phyloP scores from a whole-genome alignment of 257 asterid species.

The Paraleonurus japonicus region DNA sequence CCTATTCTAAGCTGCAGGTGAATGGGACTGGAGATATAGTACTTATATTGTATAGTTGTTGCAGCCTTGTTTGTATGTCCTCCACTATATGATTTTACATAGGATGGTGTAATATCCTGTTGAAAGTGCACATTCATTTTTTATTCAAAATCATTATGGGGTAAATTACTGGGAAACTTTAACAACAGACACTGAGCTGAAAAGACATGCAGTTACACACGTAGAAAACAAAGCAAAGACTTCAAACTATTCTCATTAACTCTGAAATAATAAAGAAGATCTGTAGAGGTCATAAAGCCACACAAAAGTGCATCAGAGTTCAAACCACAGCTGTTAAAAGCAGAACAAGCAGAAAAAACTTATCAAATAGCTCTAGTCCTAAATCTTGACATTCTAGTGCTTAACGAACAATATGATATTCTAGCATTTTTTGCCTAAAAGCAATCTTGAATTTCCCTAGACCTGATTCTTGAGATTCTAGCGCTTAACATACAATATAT shows the following conservation, averaged over 20 bases:
- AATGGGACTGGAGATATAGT: background rate
- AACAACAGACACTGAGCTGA: background rate
- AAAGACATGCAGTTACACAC: background rate
- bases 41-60: background rate
- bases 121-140: background rate
- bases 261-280: background rate
- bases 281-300: background rate
- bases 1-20: background rate
- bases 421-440: background rate
- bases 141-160: background rate
- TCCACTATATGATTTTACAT: background rate
- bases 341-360: background rate
- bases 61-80: background rate
- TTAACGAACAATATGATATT: background rate
- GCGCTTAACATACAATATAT: background rate
- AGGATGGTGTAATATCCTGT: background rate
- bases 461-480: background rate
- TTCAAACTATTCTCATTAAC: background rate
- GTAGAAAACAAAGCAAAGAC: background rate
- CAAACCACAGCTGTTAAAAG: background rate
- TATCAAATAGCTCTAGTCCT: background rate
- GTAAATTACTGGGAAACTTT: background rate
- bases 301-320: background rate
- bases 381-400: background rate
- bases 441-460: background rate